These are phyloP conservation scores for Gynostemma pentaphyllum DNA, from an alignment of 306 rosid species.

Conservation along the genomic window DNA sequence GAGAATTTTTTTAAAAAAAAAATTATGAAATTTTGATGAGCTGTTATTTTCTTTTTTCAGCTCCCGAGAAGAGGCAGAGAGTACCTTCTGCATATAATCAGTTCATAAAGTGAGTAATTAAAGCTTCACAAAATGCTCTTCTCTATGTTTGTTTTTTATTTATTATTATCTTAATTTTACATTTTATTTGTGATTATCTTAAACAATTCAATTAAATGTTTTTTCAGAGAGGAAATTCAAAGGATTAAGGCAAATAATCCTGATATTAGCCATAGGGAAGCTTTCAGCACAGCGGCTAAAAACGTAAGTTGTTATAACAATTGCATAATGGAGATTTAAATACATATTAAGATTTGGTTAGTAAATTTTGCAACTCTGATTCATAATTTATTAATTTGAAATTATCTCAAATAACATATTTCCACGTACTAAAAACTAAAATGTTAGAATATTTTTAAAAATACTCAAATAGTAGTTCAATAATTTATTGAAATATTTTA, in stretches of 20 bases:
- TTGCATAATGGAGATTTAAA: background rate
- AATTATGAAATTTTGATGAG: constrained; percentile 18
- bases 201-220: background rate
- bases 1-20: background rate
- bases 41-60: constrained; percentile 69
- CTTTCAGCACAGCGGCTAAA: constrained; percentile 96
- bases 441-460: too few relatives aligned
- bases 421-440: too few relatives aligned
- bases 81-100: constrained; percentile 99
- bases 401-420: too few relatives aligned
- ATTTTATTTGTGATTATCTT: background rate
- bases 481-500: too few relatives aligned
- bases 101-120: constrained; percentile 78
- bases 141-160: background rate
- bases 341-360: background rate
- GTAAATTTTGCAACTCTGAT: background rate
- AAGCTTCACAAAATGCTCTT: constrained; percentile 3
- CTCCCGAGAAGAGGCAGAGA: constrained; percentile 99
- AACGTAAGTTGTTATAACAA: constrained; percentile 31
- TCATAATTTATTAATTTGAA: background rate
- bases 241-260: constrained; percentile 98
- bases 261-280: constrained; percentile 92
- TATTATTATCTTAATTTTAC: background rate
- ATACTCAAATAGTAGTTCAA: too few relatives aligned
- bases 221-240: constrained; percentile 84